Evolutionary conservation across 1,284 basidiomycete species (phyloP).

Genomic region (Moesziomyces sp.): DNA sequence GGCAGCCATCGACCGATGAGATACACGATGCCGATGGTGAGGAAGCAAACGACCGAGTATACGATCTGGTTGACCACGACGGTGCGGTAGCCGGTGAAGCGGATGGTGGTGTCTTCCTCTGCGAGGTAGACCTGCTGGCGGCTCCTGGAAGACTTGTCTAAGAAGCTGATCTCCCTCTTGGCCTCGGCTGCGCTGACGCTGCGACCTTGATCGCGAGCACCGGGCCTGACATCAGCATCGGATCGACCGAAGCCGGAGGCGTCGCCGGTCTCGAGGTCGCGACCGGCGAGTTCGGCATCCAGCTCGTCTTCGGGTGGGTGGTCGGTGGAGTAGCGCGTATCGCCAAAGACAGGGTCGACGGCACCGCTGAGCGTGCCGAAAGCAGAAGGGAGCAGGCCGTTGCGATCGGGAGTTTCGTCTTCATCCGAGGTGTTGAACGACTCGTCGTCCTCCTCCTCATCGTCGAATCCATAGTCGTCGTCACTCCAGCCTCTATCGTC

Average conservation of each 20-base stretch:
- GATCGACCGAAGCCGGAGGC: slow-evolving; percentile 45
- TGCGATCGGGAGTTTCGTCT: slow-evolving; percentile 48
- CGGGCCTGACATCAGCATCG: slow-evolving; percentile 23
- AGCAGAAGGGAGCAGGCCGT: slow-evolving; percentile 59
- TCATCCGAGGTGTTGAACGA: slow-evolving; percentile 53
- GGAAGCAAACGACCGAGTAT: slow-evolving; percentile 79
- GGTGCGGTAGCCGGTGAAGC: slow-evolving; percentile 88
- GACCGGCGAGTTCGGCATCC: slow-evolving; percentile 54
- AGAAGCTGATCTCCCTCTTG: slow-evolving; percentile 47
- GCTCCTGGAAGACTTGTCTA: slow-evolving; percentile 60
- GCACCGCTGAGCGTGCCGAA: slow-evolving; percentile 60
- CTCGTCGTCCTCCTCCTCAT: slow-evolving; percentile 44
- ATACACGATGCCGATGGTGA: slow-evolving; percentile 80
- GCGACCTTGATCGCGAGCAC: slow-evolving; percentile 4
- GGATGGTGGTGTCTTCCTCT: slow-evolving; percentile 90
- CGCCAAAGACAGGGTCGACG: slow-evolving; percentile 65
- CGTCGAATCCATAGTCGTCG: slow-evolving; percentile 53
- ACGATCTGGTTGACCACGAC: slow-evolving; percentile 75
- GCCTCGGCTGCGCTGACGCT: slow-evolving; percentile 8
- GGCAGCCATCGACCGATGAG: slow-evolving; percentile 95
- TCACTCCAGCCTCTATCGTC: slow-evolving; percentile 46
- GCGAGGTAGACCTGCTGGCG: slow-evolving; percentile 86
- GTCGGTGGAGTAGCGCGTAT: slow-evolving; percentile 54
- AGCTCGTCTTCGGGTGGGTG: slow-evolving; percentile 56
- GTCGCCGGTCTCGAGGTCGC: slow-evolving; percentile 33